Base-by-base conservation (phyloP, 352 stramenopile species). In the Bremia lactucae region DNA sequence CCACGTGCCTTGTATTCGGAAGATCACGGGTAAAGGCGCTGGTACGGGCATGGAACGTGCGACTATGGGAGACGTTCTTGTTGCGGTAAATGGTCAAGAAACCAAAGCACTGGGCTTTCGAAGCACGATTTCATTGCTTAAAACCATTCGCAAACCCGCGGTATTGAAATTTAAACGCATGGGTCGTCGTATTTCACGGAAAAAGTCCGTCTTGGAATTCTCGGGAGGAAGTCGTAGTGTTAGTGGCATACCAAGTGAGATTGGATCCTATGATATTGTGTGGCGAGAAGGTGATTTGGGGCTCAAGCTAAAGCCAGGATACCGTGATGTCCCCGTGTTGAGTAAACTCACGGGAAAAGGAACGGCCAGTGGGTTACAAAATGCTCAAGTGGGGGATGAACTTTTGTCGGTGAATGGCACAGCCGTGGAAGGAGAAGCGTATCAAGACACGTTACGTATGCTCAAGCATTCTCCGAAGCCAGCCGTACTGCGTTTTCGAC, bases 101-200 rank as follows among this genome's bases (percentile, higher is more conserved):
- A 92, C 79, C 22, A 92, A 92, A 54, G 65, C 69, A 24, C 55
- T 92, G 14, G 79, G 79, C 20, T 92, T 92, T 46, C 76, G 79
- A 15, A 82, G 70, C 47, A 89, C 79, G 8, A 92, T 92, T 39
- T 86, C 77, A 22, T 55, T 89, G 48, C 60, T 92, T 13, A 92
- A 92, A 58, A 85, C 71, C 2, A 87, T 92, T 31, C 70, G 75
- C 20, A 92, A 92, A 42, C 80, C 80, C 6, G 77, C 77, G 3
- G 74, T 92, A 53, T 72, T 92, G 49, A 90, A 90, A 55, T 93
- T 93, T 39, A 93, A 93, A 51, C 67, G 76, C 22, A 92, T 92
- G 79, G 65, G 74, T 6, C 70, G 79, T 11, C 73, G 76, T 13
- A 55, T 87, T 13, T 85, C 79, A 22, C 58, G 68, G n/a, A 82